These are phyloP conservation scores for Chaetomium fimeti DNA, from an alignment of 495 filamentous ascomycete species.

Conservation along the genomic window DNA sequence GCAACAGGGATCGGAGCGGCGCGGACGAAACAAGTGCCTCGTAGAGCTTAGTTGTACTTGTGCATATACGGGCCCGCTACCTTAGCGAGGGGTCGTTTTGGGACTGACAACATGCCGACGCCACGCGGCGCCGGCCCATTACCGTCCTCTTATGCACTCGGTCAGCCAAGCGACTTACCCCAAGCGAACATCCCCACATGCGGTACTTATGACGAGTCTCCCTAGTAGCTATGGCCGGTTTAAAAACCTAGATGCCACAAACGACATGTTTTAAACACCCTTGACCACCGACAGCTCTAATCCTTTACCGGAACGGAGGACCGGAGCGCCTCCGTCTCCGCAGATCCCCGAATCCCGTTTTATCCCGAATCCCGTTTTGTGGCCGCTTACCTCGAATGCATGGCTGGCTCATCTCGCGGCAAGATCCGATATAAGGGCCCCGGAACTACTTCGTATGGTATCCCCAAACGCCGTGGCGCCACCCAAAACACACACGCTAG, in stretches of 20 bases:
- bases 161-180: neutral
- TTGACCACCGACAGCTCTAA: neutral
- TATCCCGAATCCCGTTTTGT: slow-evolving; percentile 12
- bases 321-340: neutral
- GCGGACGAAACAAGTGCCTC: too few species aligned
- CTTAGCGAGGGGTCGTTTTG: too few species aligned
- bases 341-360: neutral
- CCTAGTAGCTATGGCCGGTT: too few species aligned
- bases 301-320: neutral
- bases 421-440: neutral
- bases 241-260: neutral
- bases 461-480: neutral
- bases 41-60: too few species aligned
- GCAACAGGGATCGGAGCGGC: neutral
- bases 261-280: neutral
- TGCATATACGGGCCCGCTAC: too few species aligned
- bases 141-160: neutral
- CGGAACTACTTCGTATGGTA: too few species aligned
- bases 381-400: slow-evolving; percentile 8
- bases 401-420: neutral
- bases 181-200: neutral
- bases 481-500: neutral
- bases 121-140: neutral
- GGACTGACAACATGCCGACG: too few species aligned
- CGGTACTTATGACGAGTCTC: too few species aligned